phyloP scores from a whole-genome alignment of 1,284 basidiomycete genomes.

The Melampsora americana region DNA sequence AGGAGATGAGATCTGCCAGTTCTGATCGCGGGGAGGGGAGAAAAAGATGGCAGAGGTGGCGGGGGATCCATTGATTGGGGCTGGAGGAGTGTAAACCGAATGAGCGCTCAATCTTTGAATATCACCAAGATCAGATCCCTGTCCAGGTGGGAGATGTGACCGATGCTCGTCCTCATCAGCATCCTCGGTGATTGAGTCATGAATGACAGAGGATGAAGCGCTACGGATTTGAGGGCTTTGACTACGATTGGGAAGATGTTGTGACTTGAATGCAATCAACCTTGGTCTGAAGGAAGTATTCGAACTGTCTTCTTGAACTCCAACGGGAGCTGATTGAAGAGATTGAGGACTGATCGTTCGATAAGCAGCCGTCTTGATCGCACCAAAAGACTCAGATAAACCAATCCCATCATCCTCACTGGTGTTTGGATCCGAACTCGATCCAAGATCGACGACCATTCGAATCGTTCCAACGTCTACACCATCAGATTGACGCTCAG shows the following conservation, averaged over 20 bases:
- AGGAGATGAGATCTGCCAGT: neutral
- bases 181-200: neutral
- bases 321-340: conserved; percentile 8
- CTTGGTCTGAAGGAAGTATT: conserved; percentile 19
- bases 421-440: conserved; percentile 13
- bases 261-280: conserved; percentile 33
- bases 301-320: conserved; percentile 14
- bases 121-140: neutral
- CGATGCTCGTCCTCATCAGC: neutral
- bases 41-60: conserved; percentile 40
- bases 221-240: neutral
- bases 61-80: conserved; percentile 24
- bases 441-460: conserved; percentile 32
- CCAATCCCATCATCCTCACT: conserved; percentile 30
- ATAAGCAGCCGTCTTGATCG: conserved; percentile 34
- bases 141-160: neutral
- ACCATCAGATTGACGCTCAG: conserved; percentile 15
- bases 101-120: conserved; percentile 27
- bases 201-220: conserved; percentile 6
- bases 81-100: conserved; percentile 18
- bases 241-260: conserved; percentile 1
- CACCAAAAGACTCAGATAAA: conserved; percentile 38
- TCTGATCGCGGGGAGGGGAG: conserved; percentile 23
- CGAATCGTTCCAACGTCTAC: conserved; percentile 36
- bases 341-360: conserved; percentile 27